Conservation (phyloP, 805 yeast genomes). For the Wickerhamomyces silvicola region DNA sequence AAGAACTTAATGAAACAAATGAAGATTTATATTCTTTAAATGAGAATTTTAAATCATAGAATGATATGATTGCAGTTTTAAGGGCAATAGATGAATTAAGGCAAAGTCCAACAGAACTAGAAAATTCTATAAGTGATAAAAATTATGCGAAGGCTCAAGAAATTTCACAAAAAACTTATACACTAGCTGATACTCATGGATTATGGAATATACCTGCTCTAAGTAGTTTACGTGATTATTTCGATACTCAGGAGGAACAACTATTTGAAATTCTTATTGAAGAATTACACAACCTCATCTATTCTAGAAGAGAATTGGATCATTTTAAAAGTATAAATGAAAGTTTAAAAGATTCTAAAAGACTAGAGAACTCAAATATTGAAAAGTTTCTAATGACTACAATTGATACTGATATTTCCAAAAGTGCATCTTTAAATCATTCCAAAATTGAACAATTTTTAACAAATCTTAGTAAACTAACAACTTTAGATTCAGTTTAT, state of each 20-base stretch:
- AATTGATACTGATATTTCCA: constrained; percentile 51
- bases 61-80: constrained; percentile 64
- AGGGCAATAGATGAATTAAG: constrained; percentile 59
- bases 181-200: constrained; percentile 42
- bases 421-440: constrained; percentile 37
- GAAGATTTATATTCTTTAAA: constrained; percentile 36
- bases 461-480: constrained; percentile 14
- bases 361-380: constrained; percentile 32
- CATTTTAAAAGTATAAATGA: constrained; percentile 19
- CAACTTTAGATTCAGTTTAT: constrained; percentile 25
- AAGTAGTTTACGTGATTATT: constrained; percentile 40
- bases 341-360: constrained; percentile 13
- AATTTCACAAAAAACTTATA: constrained; percentile 39
- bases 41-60: constrained; percentile 52
- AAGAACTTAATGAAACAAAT: constrained; percentile 4
- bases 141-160: constrained; percentile 61
- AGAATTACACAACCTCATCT: constrained; percentile 66
- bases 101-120: constrained; percentile 55
- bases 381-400: constrained; percentile 50
- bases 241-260: constrained; percentile 50
- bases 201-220: constrained; percentile 56
- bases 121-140: constrained; percentile 60
- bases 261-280: constrained; percentile 71
- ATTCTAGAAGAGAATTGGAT: constrained; percentile 36
- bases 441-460: constrained; percentile 30